Conservation (phyloP, 1,284 basidiomycete species). For the Afroboletus lepidellus region DNA sequence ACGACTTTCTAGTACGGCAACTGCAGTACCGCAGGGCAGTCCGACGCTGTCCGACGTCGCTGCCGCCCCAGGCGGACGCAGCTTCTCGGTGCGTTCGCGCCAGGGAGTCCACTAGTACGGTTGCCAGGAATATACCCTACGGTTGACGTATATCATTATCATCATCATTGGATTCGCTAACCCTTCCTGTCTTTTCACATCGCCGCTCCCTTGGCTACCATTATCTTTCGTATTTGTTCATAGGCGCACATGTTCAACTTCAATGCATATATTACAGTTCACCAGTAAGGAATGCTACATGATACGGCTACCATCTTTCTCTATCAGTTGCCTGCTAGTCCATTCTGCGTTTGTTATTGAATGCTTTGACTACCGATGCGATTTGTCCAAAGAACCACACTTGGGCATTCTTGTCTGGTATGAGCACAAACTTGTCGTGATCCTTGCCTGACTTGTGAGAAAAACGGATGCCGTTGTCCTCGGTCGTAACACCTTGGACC, state of each 20-base stretch:
- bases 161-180: slow-evolving; percentile 16
- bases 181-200: slow-evolving; percentile 15
- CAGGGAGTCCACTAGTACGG: slow-evolving; percentile 18
- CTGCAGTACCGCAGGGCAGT: slow-evolving; percentile 38
- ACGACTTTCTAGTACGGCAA: slow-evolving; percentile 48
- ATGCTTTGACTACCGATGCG: slow-evolving; percentile 69
- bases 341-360: slow-evolving; percentile 71
- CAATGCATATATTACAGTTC: slow-evolving; percentile 28
- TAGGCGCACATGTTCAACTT: slow-evolving; percentile 22
- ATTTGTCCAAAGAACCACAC: slow-evolving; percentile 78
- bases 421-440: slow-evolving; percentile 72
- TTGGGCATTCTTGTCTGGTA: slow-evolving; percentile 71
- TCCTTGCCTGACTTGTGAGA: slow-evolving; percentile 73
- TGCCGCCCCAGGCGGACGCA: slow-evolving; percentile 30
- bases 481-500: slow-evolving; percentile 85
- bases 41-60: slow-evolving; percentile 41
- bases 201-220: slow-evolving; percentile 23
- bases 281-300: slow-evolving; percentile 26
- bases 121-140: slow-evolving; percentile 28
- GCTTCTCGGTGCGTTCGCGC: slow-evolving; percentile 22
- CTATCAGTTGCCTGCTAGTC: slow-evolving; percentile 39
- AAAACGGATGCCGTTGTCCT: slow-evolving; percentile 87
- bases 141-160: slow-evolving; percentile 17
- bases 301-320: slow-evolving; percentile 11
- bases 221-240: slow-evolving; percentile 31